Conservation (phyloP, 768 basidiomycete species). For the Phaffia tasmanica region DNA sequence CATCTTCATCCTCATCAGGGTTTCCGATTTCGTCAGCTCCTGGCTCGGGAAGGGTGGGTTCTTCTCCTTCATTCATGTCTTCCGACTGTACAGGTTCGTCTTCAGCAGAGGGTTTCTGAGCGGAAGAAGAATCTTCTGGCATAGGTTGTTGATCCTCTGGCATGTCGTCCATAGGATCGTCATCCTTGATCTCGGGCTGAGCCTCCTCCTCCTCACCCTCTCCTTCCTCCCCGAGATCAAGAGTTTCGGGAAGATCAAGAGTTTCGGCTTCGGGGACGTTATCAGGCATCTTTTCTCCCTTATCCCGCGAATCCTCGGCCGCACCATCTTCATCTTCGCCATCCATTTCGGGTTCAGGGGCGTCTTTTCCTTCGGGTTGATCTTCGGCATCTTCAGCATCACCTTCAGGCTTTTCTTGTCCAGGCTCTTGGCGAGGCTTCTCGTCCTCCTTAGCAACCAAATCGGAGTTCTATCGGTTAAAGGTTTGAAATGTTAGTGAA, state of each 20-base stretch:
- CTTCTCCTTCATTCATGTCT: slow-evolving; percentile 31
- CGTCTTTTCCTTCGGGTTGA: slow-evolving; percentile 9
- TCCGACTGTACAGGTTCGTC: slow-evolving; percentile 17
- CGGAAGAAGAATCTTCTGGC: slow-evolving; percentile 18
- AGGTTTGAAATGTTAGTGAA: neutral
- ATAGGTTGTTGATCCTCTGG: slow-evolving; percentile 21
- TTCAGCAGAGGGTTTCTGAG: slow-evolving; percentile 10
- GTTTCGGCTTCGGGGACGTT: slow-evolving; percentile 65
- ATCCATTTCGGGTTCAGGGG: slow-evolving; percentile 23
- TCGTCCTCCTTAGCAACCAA: slow-evolving; percentile 68
- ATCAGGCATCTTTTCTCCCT: slow-evolving; percentile 54
- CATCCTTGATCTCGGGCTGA: slow-evolving; percentile 10
- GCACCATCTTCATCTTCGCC: slow-evolving; percentile 34
- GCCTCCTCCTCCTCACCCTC: slow-evolving; percentile 35
- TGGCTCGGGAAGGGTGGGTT: slow-evolving; percentile 23
- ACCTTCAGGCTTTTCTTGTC: slow-evolving; percentile 28
- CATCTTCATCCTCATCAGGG: slow-evolving; percentile 29
- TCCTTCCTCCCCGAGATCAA: slow-evolving; percentile 47
- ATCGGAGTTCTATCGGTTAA: slow-evolving; percentile 44
- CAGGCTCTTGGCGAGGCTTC: slow-evolving; percentile 36
- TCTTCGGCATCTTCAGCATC: slow-evolving; percentile 29
- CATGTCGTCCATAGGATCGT: slow-evolving; percentile 11
- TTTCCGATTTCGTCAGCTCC: slow-evolving; percentile 28
- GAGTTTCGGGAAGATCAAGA: slow-evolving; percentile 79
- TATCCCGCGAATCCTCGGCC: slow-evolving; percentile 44